Base-by-base conservation (phyloP, 345 rosid genomes). In the Salix purpurea region DNA sequence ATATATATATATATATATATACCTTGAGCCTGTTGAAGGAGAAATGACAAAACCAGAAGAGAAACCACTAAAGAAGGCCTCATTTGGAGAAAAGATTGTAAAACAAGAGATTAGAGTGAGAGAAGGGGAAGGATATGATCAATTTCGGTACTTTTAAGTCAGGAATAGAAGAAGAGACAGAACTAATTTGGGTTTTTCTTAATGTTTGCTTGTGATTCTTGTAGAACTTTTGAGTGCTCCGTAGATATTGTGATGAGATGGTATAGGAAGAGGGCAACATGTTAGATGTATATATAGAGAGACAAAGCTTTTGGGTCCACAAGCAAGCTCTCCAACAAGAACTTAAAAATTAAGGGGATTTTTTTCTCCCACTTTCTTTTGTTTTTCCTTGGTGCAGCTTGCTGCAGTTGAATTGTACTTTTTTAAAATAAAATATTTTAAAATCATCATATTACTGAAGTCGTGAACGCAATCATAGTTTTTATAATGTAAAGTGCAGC, bases 291-390 rank as follows among this genome's bases (percentile, higher is more conserved):
- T 52, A 52, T 18, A 71, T 66, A 50, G 26, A 50, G 26, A 23
- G 11, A 23, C 14, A 34, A 9, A 4, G 28, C 11, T 26, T 21
- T 48, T 42, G 32, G 37, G 46, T 32, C 21, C 68, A 58, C 66
- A 39, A 36, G 23, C 37, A 32, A 46, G 11, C 23, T 46, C 21
- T 44, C 76, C 80, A 37, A 48, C 76, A 71, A 5, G 69, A 64
- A 10, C 30, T 21, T 68, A 24, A 65, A 36, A 16, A 54, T 12
- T 13, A 32, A 37, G 76, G 44, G 37, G 64, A 56, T 28, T 26
- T 72, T 32, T 78, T 52, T 65, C 62, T 9, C n/a, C 76, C 81
- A 72, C 76, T 78, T 54, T 72, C 76, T 78, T 72, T 40, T 72
- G 76, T 72, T 72, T 72, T 42, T 72, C 67, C n/a, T 54, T 72